Evolutionary conservation across 129 eudicot genomes (phyloP), one percentile per base, ranked within the genome.

Genomic region (Flaveria bidentis): DNA sequence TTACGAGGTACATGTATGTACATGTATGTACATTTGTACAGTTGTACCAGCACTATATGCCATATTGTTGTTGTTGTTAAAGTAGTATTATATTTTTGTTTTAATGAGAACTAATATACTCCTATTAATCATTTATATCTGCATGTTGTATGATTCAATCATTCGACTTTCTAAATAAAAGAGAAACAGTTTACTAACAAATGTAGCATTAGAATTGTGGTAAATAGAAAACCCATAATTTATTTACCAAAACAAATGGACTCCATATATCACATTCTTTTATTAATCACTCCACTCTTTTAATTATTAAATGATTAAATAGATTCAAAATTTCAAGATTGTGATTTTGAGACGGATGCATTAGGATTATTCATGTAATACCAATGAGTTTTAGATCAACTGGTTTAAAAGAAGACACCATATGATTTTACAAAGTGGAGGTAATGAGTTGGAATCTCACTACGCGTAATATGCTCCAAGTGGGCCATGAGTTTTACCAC

Each of bases 361-460:
- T 66, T 67, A 42, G 79, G 72, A 53, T 56, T 85, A 69, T 67
- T 74, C 78, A 64, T 39, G 64, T 76, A 70, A 67, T 73, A 73
- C 71, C 67, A 67, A 20, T 20, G 22, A 20, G 22, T 20, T 20
- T 20, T 20, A 20, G 22, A 20, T 20, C 22, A 20, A 20, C 22
- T 20, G 22, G 22, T 20, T 20, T 20, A 20, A 0, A 20, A 20
- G 0, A 0, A 20, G 22, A 20, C 22, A 20, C 0, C 22, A 20
- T 20, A 20, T 20, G 22, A 20, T 20, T 20, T 20, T 20, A 20
- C 22, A 20, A 20, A 20, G 22, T 20, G 0, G 0, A 20, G 22
- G 22, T 20, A 0, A 20, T 20, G 22, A 0, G 22, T 20, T 20
- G 22, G 22, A 20, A 0, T 20, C 22, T 20, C 22, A 20, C 0